Percentiles rank a stretch among this genome's conserved stretches.
These are phyloP conservation scores for Fusarium sp. DNA, from an alignment of 2,329 filamentous ascomycete genomes.

Conservation along the genomic window DNA sequence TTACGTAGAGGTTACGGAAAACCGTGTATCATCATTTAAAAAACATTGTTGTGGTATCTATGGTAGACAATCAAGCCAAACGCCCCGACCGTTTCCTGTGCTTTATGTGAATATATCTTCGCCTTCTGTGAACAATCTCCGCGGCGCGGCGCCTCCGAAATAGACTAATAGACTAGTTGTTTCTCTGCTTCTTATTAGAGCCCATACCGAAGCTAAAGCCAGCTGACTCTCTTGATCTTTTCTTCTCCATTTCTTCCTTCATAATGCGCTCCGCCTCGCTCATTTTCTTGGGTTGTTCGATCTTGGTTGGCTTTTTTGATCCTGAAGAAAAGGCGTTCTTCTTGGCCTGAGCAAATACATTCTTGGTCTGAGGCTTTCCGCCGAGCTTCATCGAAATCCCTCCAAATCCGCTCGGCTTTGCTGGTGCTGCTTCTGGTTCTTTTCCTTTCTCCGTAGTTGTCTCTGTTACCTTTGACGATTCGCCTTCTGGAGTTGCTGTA, in stretches of 20 bases:
- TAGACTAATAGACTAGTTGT: slow-evolving; percentile 23
- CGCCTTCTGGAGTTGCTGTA: slow-evolving; percentile 9
- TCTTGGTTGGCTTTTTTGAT: slow-evolving; percentile 70
- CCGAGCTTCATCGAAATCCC: slow-evolving; percentile 74
- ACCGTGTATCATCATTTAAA: slow-evolving; percentile 28
- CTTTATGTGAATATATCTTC: slow-evolving; percentile 2
- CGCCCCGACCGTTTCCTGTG: slow-evolving; percentile 26
- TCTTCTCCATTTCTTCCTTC: slow-evolving; percentile 83
- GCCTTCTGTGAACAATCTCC: not conserved
- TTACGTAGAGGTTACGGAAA: slow-evolving; percentile 23
- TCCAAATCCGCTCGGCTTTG: slow-evolving; percentile 53
- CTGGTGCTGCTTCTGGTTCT: slow-evolving; percentile 30
- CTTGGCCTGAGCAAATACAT: slow-evolving; percentile 76
- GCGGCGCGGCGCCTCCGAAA: not conserved
- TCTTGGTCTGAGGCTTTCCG: slow-evolving; percentile 76
- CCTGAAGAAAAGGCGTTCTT: slow-evolving; percentile 76
- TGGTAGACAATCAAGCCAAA: slow-evolving; percentile 41
- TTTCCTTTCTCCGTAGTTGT: slow-evolving; percentile 16
- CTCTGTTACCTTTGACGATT: slow-evolving; percentile 20
- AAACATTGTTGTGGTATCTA: slow-evolving; percentile 50
- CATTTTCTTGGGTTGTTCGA: slow-evolving; percentile 82
- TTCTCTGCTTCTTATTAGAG: slow-evolving; percentile 66
- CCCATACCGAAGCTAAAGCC: slow-evolving; percentile 62
- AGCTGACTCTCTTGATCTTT: slow-evolving; percentile 65
- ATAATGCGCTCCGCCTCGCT: slow-evolving; percentile 90